Evolutionary conservation across 306 rosid species (phyloP).

Genomic region (Cicer arietinum): DNA sequence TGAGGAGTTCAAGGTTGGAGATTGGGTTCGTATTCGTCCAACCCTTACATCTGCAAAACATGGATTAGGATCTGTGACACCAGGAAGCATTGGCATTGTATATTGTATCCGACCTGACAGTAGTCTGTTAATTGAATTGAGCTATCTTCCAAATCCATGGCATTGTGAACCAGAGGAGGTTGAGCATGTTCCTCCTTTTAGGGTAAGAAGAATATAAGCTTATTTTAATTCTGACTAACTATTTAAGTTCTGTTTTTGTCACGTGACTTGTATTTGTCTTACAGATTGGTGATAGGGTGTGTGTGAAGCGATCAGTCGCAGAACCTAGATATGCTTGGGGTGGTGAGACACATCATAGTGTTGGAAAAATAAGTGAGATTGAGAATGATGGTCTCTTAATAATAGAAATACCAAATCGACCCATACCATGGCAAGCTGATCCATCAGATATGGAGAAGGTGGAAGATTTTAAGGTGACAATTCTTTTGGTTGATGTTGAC

Average conservation of each 20-base stretch:
- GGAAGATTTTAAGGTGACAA: slow-evolving; percentile 89
- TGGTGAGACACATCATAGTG: slow-evolving; percentile 98
- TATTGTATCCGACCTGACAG: slow-evolving; percentile 97
- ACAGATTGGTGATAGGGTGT: slow-evolving; percentile 91
- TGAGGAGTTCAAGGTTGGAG: slow-evolving; percentile 97
- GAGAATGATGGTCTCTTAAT: slow-evolving; percentile 95
- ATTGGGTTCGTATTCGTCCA: slow-evolving; percentile 98
- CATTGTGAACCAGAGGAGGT: slow-evolving; percentile 99
- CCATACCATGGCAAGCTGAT: slow-evolving; percentile 99
- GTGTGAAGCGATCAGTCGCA: slow-evolving; percentile 97
- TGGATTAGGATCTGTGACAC: slow-evolving; percentile 96
- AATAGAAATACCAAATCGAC: slow-evolving; percentile 91
- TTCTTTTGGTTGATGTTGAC: slow-evolving; percentile 13
- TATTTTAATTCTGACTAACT: slow-evolving; percentile 8
- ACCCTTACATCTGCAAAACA: slow-evolving; percentile 95
- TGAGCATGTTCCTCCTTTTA: slow-evolving; percentile 88
- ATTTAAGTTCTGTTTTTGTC: slow-evolving; percentile 22
- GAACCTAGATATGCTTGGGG: slow-evolving; percentile 99
- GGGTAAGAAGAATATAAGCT: slow-evolving; percentile 55
- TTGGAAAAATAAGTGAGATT: slow-evolving; percentile 93
- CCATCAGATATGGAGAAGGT: slow-evolving; percentile 98
- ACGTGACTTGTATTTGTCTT: slow-evolving; percentile 38
- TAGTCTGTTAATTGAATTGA: slow-evolving; percentile 83
- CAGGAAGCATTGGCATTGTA: slow-evolving; percentile 98
- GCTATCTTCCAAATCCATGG: slow-evolving; percentile 99